A percentile compares a stretch with the other conserved stretches of the same genome.
These are phyloP conservation scores for Gigaspora rosea DNA, from an alignment of 192 early-diverging fungal species.

Conservation along the genomic window DNA sequence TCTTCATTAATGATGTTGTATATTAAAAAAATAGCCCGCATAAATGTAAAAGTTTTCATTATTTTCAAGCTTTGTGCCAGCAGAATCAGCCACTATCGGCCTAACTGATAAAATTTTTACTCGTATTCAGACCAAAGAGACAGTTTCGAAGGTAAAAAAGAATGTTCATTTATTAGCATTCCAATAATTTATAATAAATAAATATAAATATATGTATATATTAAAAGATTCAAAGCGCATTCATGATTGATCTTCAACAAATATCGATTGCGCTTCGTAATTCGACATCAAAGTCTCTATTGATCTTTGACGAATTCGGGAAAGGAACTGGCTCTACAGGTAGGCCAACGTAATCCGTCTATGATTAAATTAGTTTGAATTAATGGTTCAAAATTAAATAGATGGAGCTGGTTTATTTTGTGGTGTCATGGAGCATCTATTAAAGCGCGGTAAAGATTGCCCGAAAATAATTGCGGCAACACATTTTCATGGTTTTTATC, in stretches of 20 bases:
- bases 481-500: conserved; percentile 77
- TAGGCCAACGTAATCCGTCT: conserved; percentile 32
- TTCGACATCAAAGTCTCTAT: conserved; percentile 55
- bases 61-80: conserved; percentile 74
- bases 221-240: conserved; percentile 65
- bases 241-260: conserved; percentile 74
- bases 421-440: conserved; percentile 64
- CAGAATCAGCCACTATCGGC: conserved; percentile 67
- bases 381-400: conserved; percentile 35
- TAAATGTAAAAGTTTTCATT: not conserved
- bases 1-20: not conserved
- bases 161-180: no score
- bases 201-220: no score
- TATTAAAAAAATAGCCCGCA: not conserved
- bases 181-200: not conserved
- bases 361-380: conserved; percentile 40
- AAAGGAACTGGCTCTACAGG: conserved; percentile 68
- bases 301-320: conserved; percentile 85
- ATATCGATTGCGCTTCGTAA: conserved; percentile 51
- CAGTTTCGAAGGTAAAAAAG: conserved; percentile 55
- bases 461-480: conserved; percentile 79
- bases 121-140: conserved; percentile 68
- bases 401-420: conserved; percentile 85
- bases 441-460: conserved; percentile 43
- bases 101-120: conserved; percentile 81